A percentile compares a stretch with the other conserved stretches of the same genome.
These are phyloP conservation scores for Eucalyptus polybractea DNA, from an alignment of 345 rosid genomes.

Conservation along the genomic window DNA sequence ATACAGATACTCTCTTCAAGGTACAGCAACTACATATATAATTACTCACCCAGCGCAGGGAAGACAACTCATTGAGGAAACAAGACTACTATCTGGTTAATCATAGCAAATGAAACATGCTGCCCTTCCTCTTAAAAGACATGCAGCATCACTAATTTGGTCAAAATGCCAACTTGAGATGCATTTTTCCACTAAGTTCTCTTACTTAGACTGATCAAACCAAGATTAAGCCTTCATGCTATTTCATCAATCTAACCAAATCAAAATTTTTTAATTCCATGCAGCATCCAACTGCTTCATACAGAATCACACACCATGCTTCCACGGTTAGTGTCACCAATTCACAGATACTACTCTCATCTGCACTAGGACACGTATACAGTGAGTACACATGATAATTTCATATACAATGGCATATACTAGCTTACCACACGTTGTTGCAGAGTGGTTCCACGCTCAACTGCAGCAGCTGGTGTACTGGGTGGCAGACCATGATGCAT, in stretches of 20 bases:
- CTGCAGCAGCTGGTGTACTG: conserved; percentile 81
- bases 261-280: background rate
- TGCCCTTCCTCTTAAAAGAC: background rate
- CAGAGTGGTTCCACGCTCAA: conserved; percentile 82
- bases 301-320: background rate
- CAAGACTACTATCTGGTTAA: background rate
- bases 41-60: background rate
- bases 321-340: background rate
- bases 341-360: background rate
- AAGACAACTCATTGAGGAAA: background rate
- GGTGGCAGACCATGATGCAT: conserved; percentile 79
- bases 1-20: background rate
- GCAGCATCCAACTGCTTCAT: background rate
- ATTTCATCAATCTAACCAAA: background rate
- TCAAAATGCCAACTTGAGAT: background rate
- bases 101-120: background rate
- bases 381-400: background rate
- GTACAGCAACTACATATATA: background rate
- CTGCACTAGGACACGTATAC: background rate
- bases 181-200: background rate
- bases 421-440: conserved; percentile 67
- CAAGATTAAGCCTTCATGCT: background rate
- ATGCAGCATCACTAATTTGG: background rate
- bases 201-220: background rate
- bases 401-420: background rate